These are phyloP conservation scores for Amanita brunnescens DNA, from an alignment of 768 basidiomycete species.

Conservation along the genomic window DNA sequence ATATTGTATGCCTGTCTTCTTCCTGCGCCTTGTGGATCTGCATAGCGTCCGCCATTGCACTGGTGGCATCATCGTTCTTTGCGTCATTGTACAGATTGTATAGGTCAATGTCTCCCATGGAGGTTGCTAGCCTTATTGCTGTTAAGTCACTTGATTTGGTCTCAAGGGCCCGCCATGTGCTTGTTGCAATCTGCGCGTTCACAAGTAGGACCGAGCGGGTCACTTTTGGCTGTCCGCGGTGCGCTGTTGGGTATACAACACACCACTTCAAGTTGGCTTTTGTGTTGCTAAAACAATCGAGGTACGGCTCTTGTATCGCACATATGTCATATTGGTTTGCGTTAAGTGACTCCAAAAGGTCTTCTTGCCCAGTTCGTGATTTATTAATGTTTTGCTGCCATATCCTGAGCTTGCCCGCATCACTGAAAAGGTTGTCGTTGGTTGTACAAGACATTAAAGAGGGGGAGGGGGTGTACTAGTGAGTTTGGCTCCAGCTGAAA, in stretches of 20 bases:
- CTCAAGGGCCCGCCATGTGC: neutral
- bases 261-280: neutral
- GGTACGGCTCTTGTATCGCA: neutral
- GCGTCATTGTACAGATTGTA: neutral
- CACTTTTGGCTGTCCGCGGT: neutral
- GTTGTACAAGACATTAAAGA: neutral
- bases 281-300: neutral
- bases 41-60: neutral
- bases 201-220: neutral
- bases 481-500: too few relatives aligned
- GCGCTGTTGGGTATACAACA: neutral
- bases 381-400: neutral
- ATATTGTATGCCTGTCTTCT: slow-evolving; percentile 13
- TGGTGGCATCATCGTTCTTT: neutral
- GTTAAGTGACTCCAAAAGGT: neutral
- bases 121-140: neutral
- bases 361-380: neutral
- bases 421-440: neutral
- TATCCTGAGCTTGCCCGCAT: neutral
- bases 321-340: neutral
- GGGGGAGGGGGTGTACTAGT: neutral
- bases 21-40: neutral
- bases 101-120: neutral
- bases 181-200: neutral
- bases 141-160: neutral